phyloP scores from a whole-genome alignment of 2,329 filamentous ascomycete genomes.

The Microdochium bolleyi region DNA sequence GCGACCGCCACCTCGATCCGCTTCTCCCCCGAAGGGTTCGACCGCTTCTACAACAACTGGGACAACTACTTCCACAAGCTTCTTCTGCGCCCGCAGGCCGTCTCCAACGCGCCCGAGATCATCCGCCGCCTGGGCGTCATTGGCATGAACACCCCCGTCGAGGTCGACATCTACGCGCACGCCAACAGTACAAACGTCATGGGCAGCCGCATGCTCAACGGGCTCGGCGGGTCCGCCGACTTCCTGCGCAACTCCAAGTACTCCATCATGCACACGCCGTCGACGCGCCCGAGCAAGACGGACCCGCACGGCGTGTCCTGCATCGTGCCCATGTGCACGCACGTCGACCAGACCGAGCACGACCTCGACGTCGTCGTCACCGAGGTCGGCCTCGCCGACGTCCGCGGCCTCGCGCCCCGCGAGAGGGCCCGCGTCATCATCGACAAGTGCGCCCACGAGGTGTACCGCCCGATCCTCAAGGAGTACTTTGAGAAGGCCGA shows the following conservation, averaged over 20 bases:
- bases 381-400: constrained; percentile 70
- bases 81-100: constrained; percentile 77
- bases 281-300: constrained; percentile 69
- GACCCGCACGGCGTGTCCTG: constrained; percentile 76
- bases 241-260: constrained; percentile 67
- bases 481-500: constrained; percentile 84
- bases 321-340: constrained; percentile 91
- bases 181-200: constrained; percentile 88
- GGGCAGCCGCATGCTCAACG: constrained; percentile 75
- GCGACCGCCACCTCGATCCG: constrained; percentile 85
- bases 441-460: constrained; percentile 76
- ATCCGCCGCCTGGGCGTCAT: constrained; percentile 82
- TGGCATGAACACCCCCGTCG: constrained; percentile 91
- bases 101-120: constrained; percentile 86
- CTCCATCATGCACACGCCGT: constrained; percentile 90
- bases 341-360: constrained; percentile 89
- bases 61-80: constrained; percentile 73
- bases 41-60: constrained; percentile 84
- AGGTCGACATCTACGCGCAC: constrained; percentile 91
- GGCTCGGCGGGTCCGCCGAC: constrained; percentile 64
- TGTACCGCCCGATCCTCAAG: constrained; percentile 73
- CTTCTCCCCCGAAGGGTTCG: constrained; percentile 85
- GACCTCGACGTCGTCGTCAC: constrained; percentile 86
- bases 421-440: constrained; percentile 82
- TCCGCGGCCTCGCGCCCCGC: constrained; percentile 69